Conservation (phyloP, 371 early-diverging fungal genomes). For the Rozella allomycis region DNA sequence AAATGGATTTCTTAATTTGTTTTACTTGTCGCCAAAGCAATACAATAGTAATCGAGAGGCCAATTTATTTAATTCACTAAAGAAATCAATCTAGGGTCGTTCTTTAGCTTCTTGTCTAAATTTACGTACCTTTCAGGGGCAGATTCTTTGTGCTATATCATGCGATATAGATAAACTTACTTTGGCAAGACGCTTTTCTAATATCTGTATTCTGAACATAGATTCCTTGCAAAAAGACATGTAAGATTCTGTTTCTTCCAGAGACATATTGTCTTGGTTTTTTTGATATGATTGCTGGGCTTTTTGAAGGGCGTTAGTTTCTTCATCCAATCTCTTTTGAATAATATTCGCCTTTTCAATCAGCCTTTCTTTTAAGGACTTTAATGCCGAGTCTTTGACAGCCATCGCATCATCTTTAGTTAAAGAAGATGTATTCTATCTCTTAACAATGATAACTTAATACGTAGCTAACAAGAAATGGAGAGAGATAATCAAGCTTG, state of each 20-base stretch:
- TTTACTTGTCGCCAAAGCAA: no score
- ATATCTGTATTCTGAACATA: slow-evolving; percentile 25
- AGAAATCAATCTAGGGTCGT: slow-evolving; percentile 11
- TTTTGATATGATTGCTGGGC: slow-evolving; percentile 21
- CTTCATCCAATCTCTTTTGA: slow-evolving; percentile 25
- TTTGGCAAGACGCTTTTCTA: slow-evolving; percentile 15
- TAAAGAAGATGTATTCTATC: background rate
- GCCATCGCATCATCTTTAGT: slow-evolving; percentile 15
- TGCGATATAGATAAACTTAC: background rate
- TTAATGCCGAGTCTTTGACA: slow-evolving; percentile 22
- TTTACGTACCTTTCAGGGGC: slow-evolving; percentile 26
- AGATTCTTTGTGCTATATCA: slow-evolving; percentile 22
- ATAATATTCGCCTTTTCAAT: slow-evolving; percentile 31
- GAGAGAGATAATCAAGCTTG: slow-evolving; percentile 28
- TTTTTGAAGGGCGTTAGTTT: slow-evolving; percentile 21
- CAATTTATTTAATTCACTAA: no score
- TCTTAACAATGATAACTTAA: background rate
- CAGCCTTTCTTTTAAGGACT: slow-evolving; percentile 19
- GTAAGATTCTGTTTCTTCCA: slow-evolving; percentile 28
- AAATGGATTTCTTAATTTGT: no score
- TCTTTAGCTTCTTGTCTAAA: slow-evolving; percentile 15
- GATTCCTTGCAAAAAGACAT: slow-evolving; percentile 26
- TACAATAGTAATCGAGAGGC: no score
- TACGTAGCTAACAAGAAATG: slow-evolving; percentile 28
- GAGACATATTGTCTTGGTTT: slow-evolving; percentile 24